A percentile compares a stretch with the other conserved stretches of the same genome.
Evolutionary conservation across 140 eudicot species (phyloP).

Genomic region (Flaveria floridana): DNA sequence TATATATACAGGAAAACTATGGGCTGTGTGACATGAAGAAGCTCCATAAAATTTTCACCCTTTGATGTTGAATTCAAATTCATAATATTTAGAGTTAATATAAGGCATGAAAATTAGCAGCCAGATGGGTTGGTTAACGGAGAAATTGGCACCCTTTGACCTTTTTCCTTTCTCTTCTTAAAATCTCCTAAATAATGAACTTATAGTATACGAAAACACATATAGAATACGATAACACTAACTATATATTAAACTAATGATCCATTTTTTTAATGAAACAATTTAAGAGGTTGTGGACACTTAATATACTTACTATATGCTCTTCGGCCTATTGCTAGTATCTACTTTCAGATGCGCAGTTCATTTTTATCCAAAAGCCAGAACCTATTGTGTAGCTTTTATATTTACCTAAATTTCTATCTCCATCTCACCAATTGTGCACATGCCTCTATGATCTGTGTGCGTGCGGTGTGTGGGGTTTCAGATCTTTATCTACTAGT

Average conservation of each 20-base stretch:
- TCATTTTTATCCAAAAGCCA: too few relatives aligned
- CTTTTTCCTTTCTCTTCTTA: not conserved
- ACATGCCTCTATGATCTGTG: not conserved
- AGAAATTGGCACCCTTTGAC: not conserved
- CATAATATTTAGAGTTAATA: not conserved
- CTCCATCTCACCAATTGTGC: too few relatives aligned
- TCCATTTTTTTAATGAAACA: not conserved
- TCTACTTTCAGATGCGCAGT: too few relatives aligned
- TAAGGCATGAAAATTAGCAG: not conserved
- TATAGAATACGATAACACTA: not conserved
- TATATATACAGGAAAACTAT: not conserved
- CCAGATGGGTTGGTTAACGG: not conserved
- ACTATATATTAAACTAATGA: too few relatives aligned
- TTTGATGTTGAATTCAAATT: not conserved
- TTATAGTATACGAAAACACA: not conserved
- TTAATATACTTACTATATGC: not conserved
- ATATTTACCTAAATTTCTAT: too few relatives aligned
- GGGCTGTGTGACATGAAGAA: not conserved
- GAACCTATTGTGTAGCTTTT: too few relatives aligned
- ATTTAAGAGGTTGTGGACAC: not conserved
- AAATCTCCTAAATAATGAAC: not conserved
- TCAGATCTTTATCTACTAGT: not conserved
- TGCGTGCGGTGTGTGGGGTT: not conserved
- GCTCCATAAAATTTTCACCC: not conserved
- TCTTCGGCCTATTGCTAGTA: not conserved